A percentile compares a stretch with the other conserved stretches of the same genome.
Conservation (phyloP, 73 alveolate species). For the Tetrahymena malaccensis region DNA sequence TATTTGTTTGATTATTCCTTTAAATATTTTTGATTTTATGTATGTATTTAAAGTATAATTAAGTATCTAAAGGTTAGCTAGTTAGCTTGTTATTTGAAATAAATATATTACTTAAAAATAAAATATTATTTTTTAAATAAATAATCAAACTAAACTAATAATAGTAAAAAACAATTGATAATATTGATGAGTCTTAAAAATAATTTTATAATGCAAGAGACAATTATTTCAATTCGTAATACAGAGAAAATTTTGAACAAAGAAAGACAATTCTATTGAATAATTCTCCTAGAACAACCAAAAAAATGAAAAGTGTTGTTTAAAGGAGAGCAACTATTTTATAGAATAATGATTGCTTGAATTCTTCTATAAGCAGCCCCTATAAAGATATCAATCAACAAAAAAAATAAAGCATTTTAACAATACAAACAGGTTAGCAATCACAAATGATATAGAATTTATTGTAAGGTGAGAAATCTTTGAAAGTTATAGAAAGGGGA, state of each 20-base stretch:
- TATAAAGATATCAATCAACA: background rate
- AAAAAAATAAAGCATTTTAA: background rate
- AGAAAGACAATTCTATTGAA: background rate
- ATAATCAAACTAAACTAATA: no score
- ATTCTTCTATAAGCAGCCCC: background rate
- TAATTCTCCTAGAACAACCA: background rate
- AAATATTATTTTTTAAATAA: no score
- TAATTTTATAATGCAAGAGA: background rate
- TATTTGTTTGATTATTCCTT: background rate
- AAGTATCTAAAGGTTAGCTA: no score
- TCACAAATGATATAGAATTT: background rate
- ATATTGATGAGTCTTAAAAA: background rate
- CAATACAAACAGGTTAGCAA: background rate
- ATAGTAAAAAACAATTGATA: background rate
- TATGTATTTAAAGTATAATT: no score
- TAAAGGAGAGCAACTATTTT: background rate
- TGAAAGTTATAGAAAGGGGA: background rate
- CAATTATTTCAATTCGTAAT: no score
- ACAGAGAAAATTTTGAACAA: background rate
- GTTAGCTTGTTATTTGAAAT: no score
- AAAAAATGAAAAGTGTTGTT: background rate
- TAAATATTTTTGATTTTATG: no score
- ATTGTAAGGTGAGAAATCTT: background rate
- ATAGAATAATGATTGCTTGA: background rate
- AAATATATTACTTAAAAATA: no score